phyloP scores from a whole-genome alignment of 148 eudicot genomes.

The Diospyros lotus region DNA sequence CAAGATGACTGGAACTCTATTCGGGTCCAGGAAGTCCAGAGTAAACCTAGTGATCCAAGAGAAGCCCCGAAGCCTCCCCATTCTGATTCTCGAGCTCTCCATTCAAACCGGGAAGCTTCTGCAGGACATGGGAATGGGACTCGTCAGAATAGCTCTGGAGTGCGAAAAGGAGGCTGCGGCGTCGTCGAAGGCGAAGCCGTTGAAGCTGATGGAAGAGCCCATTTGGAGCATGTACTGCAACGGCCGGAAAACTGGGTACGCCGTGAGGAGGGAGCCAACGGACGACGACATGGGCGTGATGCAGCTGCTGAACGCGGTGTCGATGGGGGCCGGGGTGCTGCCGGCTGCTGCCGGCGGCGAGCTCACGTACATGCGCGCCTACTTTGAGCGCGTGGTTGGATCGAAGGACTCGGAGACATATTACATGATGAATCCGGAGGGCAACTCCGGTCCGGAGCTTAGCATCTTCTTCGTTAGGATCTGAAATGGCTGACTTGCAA shows the following conservation, averaged over 20 bases:
- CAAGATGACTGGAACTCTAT: conserved; percentile 66
- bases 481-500: conserved; percentile 2
- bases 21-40: conserved; percentile 54
- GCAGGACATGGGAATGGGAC: conserved; percentile 76
- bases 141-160: conserved; percentile 69
- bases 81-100: conserved; percentile 62
- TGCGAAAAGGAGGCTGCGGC: conserved; percentile 49
- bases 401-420: conserved; percentile 84
- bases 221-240: conserved; percentile 81
- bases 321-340: conserved; percentile 90
- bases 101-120: conserved; percentile 66
- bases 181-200: conserved; percentile 46
- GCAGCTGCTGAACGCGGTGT: conserved; percentile 63
- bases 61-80: conserved; percentile 63
- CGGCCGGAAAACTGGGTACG: conserved; percentile 66
- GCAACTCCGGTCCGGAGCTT: conserved; percentile 77
- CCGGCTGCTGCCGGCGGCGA: conserved; percentile 63
- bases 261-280: conserved; percentile 68
- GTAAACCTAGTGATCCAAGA: conserved; percentile 72
- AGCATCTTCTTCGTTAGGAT: conserved; percentile 82
- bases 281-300: conserved; percentile 71
- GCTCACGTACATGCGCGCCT: conserved; percentile 76
- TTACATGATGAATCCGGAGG: conserved; percentile 86
- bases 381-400: conserved; percentile 68
- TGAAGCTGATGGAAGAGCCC: conserved; percentile 69